Percentiles rank a stretch among this genome's conserved stretches.
Conservation (phyloP, 305 asterid species). For the Petunia hybrid region DNA sequence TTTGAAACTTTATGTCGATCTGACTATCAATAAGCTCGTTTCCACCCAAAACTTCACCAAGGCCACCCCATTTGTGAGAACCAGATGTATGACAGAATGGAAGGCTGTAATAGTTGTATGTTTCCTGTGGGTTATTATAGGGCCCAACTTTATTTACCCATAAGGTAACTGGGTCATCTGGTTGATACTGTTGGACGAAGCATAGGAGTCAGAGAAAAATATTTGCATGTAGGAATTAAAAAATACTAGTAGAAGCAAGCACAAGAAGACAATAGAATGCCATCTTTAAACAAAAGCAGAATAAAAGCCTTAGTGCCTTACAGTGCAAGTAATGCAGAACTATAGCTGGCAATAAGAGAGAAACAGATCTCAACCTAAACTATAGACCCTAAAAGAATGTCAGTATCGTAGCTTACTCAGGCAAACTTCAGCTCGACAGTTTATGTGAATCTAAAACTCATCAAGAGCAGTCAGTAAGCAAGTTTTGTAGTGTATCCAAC, state of each 20-base stretch:
- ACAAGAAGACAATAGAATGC: background rate
- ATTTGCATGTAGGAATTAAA: constrained; percentile 14
- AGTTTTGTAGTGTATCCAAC: background rate
- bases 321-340: constrained; percentile 6
- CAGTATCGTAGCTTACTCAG: background rate
- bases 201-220: constrained; percentile 34
- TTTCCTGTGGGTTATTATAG: constrained; percentile 71
- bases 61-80: constrained; percentile 77
- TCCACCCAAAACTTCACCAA: constrained; percentile 78
- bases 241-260: constrained; percentile 8
- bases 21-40: constrained; percentile 76
- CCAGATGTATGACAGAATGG: constrained; percentile 67
- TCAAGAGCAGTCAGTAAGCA: background rate
- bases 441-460: background rate
- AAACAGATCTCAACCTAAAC: background rate
- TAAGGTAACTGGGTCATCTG: constrained; percentile 58
- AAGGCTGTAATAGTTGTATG: constrained; percentile 73
- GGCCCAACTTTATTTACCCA: constrained; percentile 85
- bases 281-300: background rate
- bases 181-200: constrained; percentile 54
- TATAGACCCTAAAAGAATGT: background rate
- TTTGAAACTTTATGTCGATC: constrained; percentile 59
- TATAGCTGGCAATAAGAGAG: background rate
- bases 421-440: background rate
- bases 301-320: constrained; percentile 8